Evolutionary conservation across 192 early-diverging fungal species (phyloP).

Genomic region (Radiomyces spectabilis): DNA sequence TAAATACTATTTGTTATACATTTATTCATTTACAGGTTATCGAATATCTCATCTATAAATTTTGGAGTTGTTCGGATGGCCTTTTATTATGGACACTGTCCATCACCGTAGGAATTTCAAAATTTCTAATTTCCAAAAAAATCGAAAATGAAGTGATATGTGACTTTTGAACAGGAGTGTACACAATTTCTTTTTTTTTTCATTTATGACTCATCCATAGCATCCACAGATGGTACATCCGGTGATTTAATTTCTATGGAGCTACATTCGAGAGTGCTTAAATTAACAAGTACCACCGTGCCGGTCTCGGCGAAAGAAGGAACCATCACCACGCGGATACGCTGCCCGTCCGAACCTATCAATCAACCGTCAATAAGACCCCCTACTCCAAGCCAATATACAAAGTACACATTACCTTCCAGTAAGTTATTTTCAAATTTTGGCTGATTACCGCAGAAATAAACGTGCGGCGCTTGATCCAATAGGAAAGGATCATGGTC

Average conservation of each 20-base stretch:
- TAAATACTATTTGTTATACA: too few species aligned
- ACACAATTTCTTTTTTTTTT: too few species aligned
- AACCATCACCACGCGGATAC: conserved; percentile 63
- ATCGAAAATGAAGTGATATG: too few species aligned
- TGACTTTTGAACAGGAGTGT: too few species aligned
- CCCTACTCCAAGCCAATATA: too few species aligned
- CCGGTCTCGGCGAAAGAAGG: conserved; percentile 67
- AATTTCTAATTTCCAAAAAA: too few species aligned
- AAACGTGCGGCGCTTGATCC: conserved; percentile 67
- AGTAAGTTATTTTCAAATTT: conserved; percentile 52
- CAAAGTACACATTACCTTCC: too few species aligned
- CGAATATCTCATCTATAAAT: too few species aligned
- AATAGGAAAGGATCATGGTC: conserved; percentile 86
- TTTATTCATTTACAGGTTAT: too few species aligned
- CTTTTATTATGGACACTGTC: too few species aligned
- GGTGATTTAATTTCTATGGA: background rate
- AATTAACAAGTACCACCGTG: conserved; percentile 72
- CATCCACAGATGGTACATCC: background rate
- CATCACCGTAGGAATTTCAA: too few species aligned
- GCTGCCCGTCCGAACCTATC: conserved; percentile 45
- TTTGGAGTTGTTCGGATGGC: too few species aligned
- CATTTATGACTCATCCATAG: conserved; percentile 2
- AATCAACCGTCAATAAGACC: background rate
- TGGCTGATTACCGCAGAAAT: conserved; percentile 84
- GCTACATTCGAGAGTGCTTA: conserved; percentile 56